Percentiles rank a stretch among this genome's conserved stretches.
phyloP scores from a whole-genome alignment of 768 basidiomycete species.

The Kwoniella shandongensis region DNA sequence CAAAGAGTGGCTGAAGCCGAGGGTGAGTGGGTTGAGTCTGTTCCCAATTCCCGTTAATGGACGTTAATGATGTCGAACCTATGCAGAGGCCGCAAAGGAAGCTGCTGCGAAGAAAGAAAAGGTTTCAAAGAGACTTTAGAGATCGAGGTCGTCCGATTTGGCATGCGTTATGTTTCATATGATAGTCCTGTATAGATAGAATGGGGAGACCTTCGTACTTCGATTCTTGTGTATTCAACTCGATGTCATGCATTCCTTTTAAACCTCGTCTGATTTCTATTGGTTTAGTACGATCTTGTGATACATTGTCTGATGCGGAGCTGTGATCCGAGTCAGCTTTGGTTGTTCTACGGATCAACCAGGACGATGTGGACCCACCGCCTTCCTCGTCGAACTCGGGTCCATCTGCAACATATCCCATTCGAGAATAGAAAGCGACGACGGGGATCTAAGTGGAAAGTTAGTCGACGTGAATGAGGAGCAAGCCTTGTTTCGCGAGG shows the following conservation, averaged over 20 bases:
- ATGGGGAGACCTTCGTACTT: no score
- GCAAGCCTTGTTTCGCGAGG: neutral
- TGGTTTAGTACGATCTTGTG: constrained; percentile 17
- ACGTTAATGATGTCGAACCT: neutral
- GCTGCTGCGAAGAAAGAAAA: constrained; percentile 48
- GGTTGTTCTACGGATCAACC: neutral
- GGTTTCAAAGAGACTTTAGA: constrained; percentile 14
- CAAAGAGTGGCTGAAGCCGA: constrained; percentile 86
- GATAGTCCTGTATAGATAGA: neutral
- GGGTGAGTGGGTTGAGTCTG: constrained; percentile 58
- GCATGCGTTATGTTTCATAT: neutral
- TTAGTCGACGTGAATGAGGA: neutral
- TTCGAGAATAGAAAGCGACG: constrained; percentile 43
- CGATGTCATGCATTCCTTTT: no score
- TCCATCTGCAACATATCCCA: constrained; percentile 44
- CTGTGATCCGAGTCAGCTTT: constrained; percentile 16
- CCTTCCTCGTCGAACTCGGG: constrained; percentile 48
- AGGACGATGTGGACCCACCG: constrained; percentile 31
- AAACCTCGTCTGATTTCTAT: neutral
- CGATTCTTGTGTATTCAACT: neutral
- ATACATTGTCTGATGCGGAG: constrained; percentile 41
- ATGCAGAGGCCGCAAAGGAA: constrained; percentile 41
- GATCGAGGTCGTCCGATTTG: neutral
- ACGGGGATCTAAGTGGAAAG: constrained; percentile 28
- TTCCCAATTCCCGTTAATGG: no score